Percentiles rank a stretch among this genome's conserved stretches.
Evolutionary conservation across 2,329 filamentous ascomycete species (phyloP).

Genomic region (Reticulascus tulasneorum): DNA sequence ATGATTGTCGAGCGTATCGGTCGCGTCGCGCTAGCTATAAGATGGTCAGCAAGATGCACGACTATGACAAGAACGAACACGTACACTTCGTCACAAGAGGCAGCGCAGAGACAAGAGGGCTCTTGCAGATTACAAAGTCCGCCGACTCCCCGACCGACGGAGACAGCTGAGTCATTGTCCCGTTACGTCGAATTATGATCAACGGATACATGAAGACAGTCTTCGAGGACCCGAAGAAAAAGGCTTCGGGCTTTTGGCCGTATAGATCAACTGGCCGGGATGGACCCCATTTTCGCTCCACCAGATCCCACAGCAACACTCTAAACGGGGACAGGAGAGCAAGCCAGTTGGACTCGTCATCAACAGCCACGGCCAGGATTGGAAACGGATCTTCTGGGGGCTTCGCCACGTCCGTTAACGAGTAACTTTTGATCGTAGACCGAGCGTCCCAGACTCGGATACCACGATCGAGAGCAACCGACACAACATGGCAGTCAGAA

Average conservation of each 20-base stretch:
- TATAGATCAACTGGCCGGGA: constrained; percentile 50
- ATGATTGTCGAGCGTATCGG: constrained; percentile 32
- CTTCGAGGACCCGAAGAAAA: constrained; percentile 55
- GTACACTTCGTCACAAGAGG: constrained; percentile 42
- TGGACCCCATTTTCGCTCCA: constrained; percentile 52
- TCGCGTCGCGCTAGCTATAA: constrained; percentile 16
- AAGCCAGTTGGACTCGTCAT: constrained; percentile 60
- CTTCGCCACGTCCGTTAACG: constrained; percentile 36
- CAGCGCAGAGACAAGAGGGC: constrained; percentile 46
- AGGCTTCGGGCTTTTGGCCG: constrained; percentile 56
- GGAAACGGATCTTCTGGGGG: constrained; percentile 48
- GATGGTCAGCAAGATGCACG: constrained; percentile 2
- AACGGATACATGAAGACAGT: constrained; percentile 39
- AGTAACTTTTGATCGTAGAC: constrained; percentile 36
- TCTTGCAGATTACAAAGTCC: constrained; percentile 48
- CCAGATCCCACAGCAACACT: constrained; percentile 61
- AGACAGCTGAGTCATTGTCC: constrained; percentile 56
- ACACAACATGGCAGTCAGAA: constrained; percentile 61
- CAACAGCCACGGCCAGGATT: constrained; percentile 60
- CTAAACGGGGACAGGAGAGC: constrained; percentile 59
- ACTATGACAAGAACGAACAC: constrained; percentile 11
- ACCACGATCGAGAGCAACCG: constrained; percentile 65
- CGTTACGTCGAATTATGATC: constrained; percentile 61
- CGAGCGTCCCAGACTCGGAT: constrained; percentile 64
- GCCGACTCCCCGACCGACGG: constrained; percentile 37